A percentile compares a stretch with the other conserved stretches of the same genome.
These are phyloP conservation scores for Hymenoscyphus fraxineus DNA, from an alignment of 2,329 filamentous ascomycete species.

Conservation along the genomic window DNA sequence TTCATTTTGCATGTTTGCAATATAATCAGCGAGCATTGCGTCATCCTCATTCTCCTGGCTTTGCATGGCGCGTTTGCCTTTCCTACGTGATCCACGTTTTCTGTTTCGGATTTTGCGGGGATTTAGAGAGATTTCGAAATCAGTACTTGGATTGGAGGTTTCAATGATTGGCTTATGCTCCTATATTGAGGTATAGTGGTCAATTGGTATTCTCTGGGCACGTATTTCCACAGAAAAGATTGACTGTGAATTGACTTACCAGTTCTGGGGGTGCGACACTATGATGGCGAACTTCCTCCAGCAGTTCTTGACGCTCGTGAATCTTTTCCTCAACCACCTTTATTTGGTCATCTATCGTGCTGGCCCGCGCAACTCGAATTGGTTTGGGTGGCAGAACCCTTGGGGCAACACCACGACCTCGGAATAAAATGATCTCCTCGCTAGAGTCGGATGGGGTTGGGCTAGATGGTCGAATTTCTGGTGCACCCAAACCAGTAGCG, in stretches of 20 bases:
- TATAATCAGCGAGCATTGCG: slow-evolving; percentile 32
- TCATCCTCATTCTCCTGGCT: slow-evolving; percentile 24
- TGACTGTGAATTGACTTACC: neutral
- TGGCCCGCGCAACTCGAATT: neutral
- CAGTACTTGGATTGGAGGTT: neutral
- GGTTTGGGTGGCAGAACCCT: slow-evolving; percentile 12
- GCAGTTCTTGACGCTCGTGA: slow-evolving; percentile 25
- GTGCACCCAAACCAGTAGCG: slow-evolving; percentile 34
- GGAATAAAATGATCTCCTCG: slow-evolving; percentile 70
- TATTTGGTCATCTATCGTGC: slow-evolving; percentile 29
- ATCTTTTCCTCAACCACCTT: slow-evolving; percentile 32
- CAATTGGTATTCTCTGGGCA: neutral
- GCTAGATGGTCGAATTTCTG: slow-evolving; percentile 30
- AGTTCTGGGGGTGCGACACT: neutral
- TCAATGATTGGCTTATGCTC: neutral
- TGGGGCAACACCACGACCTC: slow-evolving; percentile 42
- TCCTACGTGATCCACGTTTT: neutral
- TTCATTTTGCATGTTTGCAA: slow-evolving; percentile 36
- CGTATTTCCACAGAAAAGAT: neutral
- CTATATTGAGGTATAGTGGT: neutral
- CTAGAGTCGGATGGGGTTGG: slow-evolving; percentile 55
- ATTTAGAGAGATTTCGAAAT: neutral
- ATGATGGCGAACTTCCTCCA: slow-evolving; percentile 28
- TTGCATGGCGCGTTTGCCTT: neutral
- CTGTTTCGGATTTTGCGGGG: neutral